Base-by-base conservation (phyloP, 495 filamentous ascomycete genomes). In the Lichina pygmaea region DNA sequence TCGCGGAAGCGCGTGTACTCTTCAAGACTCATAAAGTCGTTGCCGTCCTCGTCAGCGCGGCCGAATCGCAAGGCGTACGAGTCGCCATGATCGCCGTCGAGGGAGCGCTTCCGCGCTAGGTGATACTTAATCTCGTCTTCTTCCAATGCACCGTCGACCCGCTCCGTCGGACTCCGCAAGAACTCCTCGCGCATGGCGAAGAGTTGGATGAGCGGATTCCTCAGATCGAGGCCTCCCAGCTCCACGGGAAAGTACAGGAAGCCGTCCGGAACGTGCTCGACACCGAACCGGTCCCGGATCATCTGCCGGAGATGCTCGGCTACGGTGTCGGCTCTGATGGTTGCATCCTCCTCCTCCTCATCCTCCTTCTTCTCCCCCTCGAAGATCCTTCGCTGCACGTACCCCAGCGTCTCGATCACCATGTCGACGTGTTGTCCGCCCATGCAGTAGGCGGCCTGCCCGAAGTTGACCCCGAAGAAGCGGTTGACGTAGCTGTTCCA, bases 381-480 rank as follows among this genome's bases (percentile, higher is more conserved):
- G 57, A 75, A 78, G 1, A 72, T 58, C 32, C 55, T 60, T 39
- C 58, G 59, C 41, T 81, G 73, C 36, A 81, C 77, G 11, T 67
- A 63, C 32, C 62, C 58, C 40, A 77, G 66, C 0, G 73, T 74
- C 5, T 58, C 56, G 42, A 79, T 62, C 38, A 74, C 68, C 60
- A 69, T 67, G 46, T 78, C 70, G 34, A 79, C 70, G 50, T 80
- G 76, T 30, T 60, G 56, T 40, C 62, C 61, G 0, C 76, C 76
- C 48, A 77, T 77, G 51, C 72, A 77, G 46, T 75, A 65, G 2
- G 74, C 72, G 8, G 73, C 66, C 48, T 66, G 67, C 7, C 71
- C 74, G 45, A 81, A 81, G 48, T 78, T 78, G 50, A 66, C 67
- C 43, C 61, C 64, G 54, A 81, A 79, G 54, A 78, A 79, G 0